These are phyloP conservation scores for Xylaria telfairii DNA, from an alignment of 495 filamentous ascomycete species.

Conservation along the genomic window DNA sequence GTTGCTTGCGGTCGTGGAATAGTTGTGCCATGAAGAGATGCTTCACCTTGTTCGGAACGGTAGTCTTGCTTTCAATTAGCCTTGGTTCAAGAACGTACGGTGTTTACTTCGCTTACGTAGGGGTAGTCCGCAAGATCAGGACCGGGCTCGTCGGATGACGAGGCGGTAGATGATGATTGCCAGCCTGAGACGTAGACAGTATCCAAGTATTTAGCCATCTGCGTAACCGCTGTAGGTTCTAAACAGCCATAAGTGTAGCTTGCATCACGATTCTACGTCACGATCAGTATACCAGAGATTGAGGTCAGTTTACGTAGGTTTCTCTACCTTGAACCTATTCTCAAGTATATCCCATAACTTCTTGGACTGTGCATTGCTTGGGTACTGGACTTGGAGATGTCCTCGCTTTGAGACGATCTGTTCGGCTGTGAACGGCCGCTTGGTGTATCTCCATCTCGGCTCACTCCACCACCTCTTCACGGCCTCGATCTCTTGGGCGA, in stretches of 20 bases:
- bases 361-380: constrained; percentile 85
- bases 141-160: constrained; percentile 90
- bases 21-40: constrained; percentile 98
- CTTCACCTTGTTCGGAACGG: constrained; percentile 96
- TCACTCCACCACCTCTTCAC: constrained; percentile 96
- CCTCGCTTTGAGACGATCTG: constrained; percentile 96
- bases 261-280: constrained; percentile 72
- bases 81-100: constrained; percentile 2
- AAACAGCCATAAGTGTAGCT: constrained; percentile 97
- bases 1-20: constrained; percentile 99
- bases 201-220: constrained; percentile 99
- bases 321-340: constrained; percentile 74
- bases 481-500: constrained; percentile 78
- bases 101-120: constrained; percentile 65
- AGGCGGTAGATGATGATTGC: constrained; percentile 97
- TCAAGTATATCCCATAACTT: constrained; percentile 95
- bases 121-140: constrained; percentile 99
- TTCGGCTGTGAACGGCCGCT: constrained; percentile 91
- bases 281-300: constrained; percentile 11
- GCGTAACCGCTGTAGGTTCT: constrained; percentile 96
- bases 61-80: constrained; percentile 67
- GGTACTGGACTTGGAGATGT: constrained; percentile 88
- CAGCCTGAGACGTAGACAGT: constrained; percentile 98
- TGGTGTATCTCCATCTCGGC: constrained; percentile 89
- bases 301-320: background rate